Conservation (phyloP, 2,329 filamentous ascomycete species). For the Celoporthe dispersa region DNA sequence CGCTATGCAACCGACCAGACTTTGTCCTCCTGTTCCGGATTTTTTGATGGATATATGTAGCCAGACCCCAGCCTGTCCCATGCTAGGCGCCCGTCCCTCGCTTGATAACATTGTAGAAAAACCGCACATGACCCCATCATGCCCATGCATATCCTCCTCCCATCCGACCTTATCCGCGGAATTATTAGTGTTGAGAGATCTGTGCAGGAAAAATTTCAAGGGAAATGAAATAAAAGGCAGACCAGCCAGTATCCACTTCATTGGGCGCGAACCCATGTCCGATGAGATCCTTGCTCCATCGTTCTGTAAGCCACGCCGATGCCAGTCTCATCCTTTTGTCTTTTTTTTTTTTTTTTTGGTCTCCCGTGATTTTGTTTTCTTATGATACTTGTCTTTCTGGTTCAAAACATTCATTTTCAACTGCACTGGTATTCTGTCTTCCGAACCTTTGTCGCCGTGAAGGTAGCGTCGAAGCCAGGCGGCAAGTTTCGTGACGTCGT, state of each 20-base stretch:
- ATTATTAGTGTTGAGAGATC: constrained; percentile 5
- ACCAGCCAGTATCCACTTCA: background rate
- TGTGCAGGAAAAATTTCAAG: background rate
- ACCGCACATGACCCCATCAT: background rate
- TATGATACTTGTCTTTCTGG: background rate
- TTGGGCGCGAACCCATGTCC: background rate
- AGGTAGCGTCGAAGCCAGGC: background rate
- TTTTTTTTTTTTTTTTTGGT: background rate
- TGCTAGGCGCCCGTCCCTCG: background rate
- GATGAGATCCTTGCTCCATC: background rate
- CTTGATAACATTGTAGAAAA: constrained; percentile 1
- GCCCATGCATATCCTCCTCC: background rate
- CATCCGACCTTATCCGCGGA: background rate
- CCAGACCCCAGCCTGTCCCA: constrained; percentile 1
- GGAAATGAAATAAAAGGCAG: background rate
- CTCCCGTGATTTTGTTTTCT: background rate
- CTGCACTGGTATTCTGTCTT: background rate
- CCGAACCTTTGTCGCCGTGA: background rate
- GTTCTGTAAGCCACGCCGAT: background rate
- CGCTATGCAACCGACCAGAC: constrained; percentile 28
- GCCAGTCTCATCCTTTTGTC: background rate
- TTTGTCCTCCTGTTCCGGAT: constrained; percentile 1
- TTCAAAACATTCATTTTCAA: background rate
- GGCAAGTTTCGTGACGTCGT: background rate
- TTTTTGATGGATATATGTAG: background rate